Percentiles rank a stretch among this genome's conserved stretches.
Evolutionary conservation across 352 stramenopile genomes (phyloP).

Genomic region (Globisporangium sylvaticum): DNA sequence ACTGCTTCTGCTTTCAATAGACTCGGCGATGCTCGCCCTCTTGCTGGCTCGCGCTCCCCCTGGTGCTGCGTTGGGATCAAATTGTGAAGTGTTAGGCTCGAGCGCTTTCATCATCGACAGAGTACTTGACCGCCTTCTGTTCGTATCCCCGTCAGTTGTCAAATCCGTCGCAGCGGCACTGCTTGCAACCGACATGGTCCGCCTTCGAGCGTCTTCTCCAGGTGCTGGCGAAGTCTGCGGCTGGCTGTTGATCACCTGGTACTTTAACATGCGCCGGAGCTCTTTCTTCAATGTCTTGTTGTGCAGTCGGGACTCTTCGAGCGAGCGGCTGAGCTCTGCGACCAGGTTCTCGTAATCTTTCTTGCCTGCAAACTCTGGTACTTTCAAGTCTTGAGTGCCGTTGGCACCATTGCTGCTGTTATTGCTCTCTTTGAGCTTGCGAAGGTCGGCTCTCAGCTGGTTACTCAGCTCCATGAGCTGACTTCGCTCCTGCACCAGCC

Average conservation of each 20-base stretch:
- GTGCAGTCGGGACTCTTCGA: slow-evolving; percentile 61
- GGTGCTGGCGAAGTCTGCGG: not conserved
- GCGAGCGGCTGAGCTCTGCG: slow-evolving; percentile 57
- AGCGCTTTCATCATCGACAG: slow-evolving; percentile 66
- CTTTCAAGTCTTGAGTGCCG: not conserved
- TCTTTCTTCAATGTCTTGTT: slow-evolving; percentile 87
- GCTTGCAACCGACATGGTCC: slow-evolving; percentile 19
- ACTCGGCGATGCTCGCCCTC: slow-evolving; percentile 19
- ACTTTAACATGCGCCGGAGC: slow-evolving; percentile 64
- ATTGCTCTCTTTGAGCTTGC: slow-evolving; percentile 29
- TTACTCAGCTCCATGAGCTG: slow-evolving; percentile 84
- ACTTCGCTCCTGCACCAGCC: slow-evolving; percentile 55
- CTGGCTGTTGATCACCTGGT: slow-evolving; percentile 38
- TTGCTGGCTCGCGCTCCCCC: slow-evolving; percentile 8
- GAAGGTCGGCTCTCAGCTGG: slow-evolving; percentile 59
- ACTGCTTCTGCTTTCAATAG: slow-evolving; percentile 15
- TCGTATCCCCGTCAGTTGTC: slow-evolving; percentile 4
- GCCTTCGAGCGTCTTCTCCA: slow-evolving; percentile 1
- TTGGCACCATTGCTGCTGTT: not conserved
- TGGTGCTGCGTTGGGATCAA: not conserved
- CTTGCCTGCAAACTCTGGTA: slow-evolving; percentile 49
- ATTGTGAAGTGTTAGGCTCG: slow-evolving; percentile 13
- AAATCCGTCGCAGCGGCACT: slow-evolving; percentile 5
- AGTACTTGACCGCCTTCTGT: slow-evolving; percentile 34
- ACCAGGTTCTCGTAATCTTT: slow-evolving; percentile 75